Evolutionary conservation across 345 rosid genomes (phyloP).

Genomic region (Syzygium aromaticum): DNA sequence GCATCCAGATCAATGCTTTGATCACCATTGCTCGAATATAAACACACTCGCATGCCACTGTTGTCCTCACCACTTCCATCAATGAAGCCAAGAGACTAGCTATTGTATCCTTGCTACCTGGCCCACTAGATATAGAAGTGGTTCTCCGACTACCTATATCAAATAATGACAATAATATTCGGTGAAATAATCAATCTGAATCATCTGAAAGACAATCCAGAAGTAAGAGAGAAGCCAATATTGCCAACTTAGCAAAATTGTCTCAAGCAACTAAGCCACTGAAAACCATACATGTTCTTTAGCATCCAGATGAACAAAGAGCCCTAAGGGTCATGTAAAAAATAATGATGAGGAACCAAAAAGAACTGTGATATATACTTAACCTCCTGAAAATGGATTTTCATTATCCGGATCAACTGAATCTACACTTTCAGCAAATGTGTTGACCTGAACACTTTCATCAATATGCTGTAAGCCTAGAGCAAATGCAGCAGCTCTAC

Average conservation of each 20-base stretch:
- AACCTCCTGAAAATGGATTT: constrained; percentile 81
- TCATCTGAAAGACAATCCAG: not conserved
- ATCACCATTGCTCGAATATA: constrained; percentile 97
- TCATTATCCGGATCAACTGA: constrained; percentile 64
- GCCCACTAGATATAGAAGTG: constrained; percentile 53
- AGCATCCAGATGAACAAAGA: not conserved
- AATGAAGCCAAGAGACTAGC: constrained; percentile 85
- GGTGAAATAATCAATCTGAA: not conserved
- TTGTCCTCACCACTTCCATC: constrained; percentile 98
- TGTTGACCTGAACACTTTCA: constrained; percentile 68
- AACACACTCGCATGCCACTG: constrained; percentile 98
- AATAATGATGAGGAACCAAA: not conserved
- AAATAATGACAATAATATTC: not conserved
- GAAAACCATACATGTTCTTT: not conserved
- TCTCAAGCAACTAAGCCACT: not conserved
- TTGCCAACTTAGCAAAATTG: not conserved
- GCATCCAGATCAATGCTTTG: constrained; percentile 99
- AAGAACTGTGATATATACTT: not conserved
- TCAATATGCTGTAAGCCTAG: constrained; percentile 87
- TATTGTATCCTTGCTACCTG: constrained; percentile 78
- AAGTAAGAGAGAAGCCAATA: not conserved
- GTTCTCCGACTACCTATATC: constrained; percentile 53
- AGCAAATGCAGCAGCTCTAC: constrained; percentile 96
- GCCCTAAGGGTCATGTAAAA: not conserved
- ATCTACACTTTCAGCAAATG: constrained; percentile 49